Percentiles rank a stretch among this genome's conserved stretches.
phyloP scores from a whole-genome alignment of 179 eudicot genomes.

The Camellia oleifera region DNA sequence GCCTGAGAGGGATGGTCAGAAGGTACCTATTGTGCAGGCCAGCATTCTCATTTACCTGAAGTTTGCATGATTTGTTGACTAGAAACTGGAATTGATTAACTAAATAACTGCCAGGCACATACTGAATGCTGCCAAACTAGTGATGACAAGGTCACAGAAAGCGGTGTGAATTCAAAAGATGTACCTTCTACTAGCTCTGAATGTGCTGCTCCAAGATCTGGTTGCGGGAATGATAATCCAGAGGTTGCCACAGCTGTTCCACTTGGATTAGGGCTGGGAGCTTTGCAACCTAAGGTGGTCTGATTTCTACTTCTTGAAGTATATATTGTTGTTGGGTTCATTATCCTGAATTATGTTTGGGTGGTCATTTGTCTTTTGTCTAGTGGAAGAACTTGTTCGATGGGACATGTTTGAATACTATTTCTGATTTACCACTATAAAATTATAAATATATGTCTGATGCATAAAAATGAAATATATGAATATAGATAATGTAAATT shows the following conservation, averaged over 20 bases:
- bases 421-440: neutral
- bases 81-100: slow-evolving; percentile 11
- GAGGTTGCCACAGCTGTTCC: slow-evolving; percentile 53
- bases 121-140: slow-evolving; percentile 17
- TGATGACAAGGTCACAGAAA: slow-evolving; percentile 16
- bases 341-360: neutral
- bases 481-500: neutral
- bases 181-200: slow-evolving; percentile 28
- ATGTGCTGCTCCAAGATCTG: slow-evolving; percentile 26
- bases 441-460: neutral
- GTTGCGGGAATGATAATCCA: slow-evolving; percentile 29
- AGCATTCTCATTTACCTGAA: neutral
- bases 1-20: slow-evolving; percentile 27
- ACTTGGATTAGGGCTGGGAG: slow-evolving; percentile 86
- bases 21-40: slow-evolving; percentile 29
- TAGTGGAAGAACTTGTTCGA: neutral
- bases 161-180: slow-evolving; percentile 22
- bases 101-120: slow-evolving; percentile 29
- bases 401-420: neutral
- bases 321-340: neutral
- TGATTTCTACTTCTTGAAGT: neutral
- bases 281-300: slow-evolving; percentile 85
- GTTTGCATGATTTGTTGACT: slow-evolving; percentile 10
- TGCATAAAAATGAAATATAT: neutral
- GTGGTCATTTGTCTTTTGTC: neutral